Base-by-base conservation (phyloP, 208 protist genomes). In the Wallacemonas sp. region DNA sequence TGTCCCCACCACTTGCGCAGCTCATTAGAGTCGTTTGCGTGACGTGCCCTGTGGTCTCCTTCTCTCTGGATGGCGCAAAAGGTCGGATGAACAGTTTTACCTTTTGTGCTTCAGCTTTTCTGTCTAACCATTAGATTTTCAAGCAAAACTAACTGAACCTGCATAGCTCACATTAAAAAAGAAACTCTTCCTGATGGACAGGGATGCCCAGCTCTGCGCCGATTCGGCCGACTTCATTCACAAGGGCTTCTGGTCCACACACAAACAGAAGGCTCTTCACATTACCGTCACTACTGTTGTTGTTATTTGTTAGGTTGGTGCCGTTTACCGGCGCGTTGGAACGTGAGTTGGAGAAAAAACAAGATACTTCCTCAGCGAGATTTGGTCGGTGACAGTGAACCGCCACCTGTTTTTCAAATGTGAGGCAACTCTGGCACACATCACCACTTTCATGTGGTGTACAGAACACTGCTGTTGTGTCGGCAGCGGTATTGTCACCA, bases 121-220 rank as follows among this genome's bases (percentile, higher is more conserved):
- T n/a, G n/a, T n/a, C n/a, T n/a, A n/a, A n/a, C n/a, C n/a, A n/a
- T n/a, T n/a, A n/a, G n/a, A n/a, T n/a, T n/a, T n/a, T n/a, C n/a
- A n/a, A n/a, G n/a, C n/a, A n/a, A n/a, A n/a, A n/a, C n/a, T n/a
- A n/a, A n/a, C n/a, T n/a, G n/a, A n/a, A n/a, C n/a, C n/a, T n/a
- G n/a, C n/a, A n/a, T n/a, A n/a, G n/a, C n/a, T n/a, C n/a, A n/a
- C n/a, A n/a, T 29, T 58, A 73, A 21, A 68, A 63, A 1, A 67
- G 54, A 46, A 81, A 77, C 19, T 56, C 67, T 43, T 84, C 74
- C 8, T 70, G 55, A 46, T 74, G 73, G 39, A 76, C 71, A 9
- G 47, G 52, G 17, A 70, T 57, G 1, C 78, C 73, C 11, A 75
- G 23, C 24, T 65, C 19, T 9, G 55, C 36, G 8, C 58, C 55